Base-by-base conservation (phyloP, 2,329 filamentous ascomycete genomes). In the Trichoderma oligosporum region DNA sequence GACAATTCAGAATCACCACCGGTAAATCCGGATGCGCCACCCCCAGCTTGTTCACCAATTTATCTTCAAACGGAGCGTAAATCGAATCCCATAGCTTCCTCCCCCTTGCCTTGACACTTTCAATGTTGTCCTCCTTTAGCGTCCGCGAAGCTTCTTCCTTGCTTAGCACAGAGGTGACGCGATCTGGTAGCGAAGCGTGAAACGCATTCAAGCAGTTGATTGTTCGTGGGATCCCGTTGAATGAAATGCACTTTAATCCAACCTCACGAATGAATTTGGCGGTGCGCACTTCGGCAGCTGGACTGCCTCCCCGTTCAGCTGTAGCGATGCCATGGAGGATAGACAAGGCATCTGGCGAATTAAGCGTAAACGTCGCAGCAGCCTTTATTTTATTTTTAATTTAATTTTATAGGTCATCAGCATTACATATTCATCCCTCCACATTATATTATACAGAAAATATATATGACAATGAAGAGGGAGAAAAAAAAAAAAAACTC, bases 201-300 rank as follows among this genome's bases (percentile, higher is more conserved):
- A 92, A 91, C 22, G 84, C 84, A 65, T 85, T 86, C 2, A 95
- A 84, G 65, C 82, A 86, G 78, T 94, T 94, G 76, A 94, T 94
- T 24, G 86, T 87, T 62, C 90, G 86, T 2, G 90, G 89, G 64
- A 94, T 89, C 62, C 87, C 87, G 74, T 90, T 90, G 79, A 91
- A 89, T 58, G 84, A 85, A 70, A 91, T 89, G 71, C 86, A 89
- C 70, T 90, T 90, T 61, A 90, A 78, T 1, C 86, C 87, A 59
- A 89, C 80, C 64, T 91, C 87, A 65, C 87, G 83, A 76, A 91
- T 88, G 58, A 89, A 77, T 68, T 89, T 87, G 61, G 87, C 87
- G 31, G 81, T 77, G 24, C 78, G 74, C 2, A 81, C 73, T 5
- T 62, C 56, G 12, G 52, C 61, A 59, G 57, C 42, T 1, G 24